Conservation (phyloP, 805 yeast genomes). For the Kodamaea hsintzibuensis region DNA sequence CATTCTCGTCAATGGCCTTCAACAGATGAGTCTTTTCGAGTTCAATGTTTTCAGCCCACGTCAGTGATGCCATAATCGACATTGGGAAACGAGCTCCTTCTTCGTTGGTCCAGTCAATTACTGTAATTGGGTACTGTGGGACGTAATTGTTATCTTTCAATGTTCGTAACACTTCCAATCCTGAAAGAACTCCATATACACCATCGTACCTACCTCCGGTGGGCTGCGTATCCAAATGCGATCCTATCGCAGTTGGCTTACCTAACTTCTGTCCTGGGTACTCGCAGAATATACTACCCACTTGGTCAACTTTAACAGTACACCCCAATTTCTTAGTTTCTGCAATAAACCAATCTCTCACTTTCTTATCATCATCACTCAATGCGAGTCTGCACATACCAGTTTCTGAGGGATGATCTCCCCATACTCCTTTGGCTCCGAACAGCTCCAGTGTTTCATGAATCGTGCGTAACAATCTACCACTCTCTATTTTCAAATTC, state of each 20-base stretch:
- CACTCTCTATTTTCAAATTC: conserved; percentile 14
- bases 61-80: conserved; percentile 64
- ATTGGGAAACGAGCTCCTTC: conserved; percentile 80
- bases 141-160: conserved; percentile 55
- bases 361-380: conserved; percentile 59
- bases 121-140: conserved; percentile 68
- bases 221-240: conserved; percentile 77
- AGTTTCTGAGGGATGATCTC: conserved; percentile 53
- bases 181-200: conserved; percentile 65
- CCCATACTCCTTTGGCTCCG: conserved; percentile 70
- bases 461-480: conserved; percentile 56
- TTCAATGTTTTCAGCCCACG: conserved; percentile 57
- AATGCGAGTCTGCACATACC: conserved; percentile 70
- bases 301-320: conserved; percentile 55
- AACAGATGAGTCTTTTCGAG: conserved; percentile 52
- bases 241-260: conserved; percentile 66
- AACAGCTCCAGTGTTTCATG: conserved; percentile 56
- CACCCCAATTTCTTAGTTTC: conserved; percentile 60
- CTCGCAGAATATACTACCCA: conserved; percentile 69
- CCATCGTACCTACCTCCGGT: conserved; percentile 81
- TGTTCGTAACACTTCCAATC: conserved; percentile 66
- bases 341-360: conserved; percentile 63
- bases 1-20: conserved; percentile 52
- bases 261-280: conserved; percentile 53
- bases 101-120: conserved; percentile 73